phyloP scores from a whole-genome alignment of 2,329 filamentous ascomycete genomes.

The Penicillium sp. region DNA sequence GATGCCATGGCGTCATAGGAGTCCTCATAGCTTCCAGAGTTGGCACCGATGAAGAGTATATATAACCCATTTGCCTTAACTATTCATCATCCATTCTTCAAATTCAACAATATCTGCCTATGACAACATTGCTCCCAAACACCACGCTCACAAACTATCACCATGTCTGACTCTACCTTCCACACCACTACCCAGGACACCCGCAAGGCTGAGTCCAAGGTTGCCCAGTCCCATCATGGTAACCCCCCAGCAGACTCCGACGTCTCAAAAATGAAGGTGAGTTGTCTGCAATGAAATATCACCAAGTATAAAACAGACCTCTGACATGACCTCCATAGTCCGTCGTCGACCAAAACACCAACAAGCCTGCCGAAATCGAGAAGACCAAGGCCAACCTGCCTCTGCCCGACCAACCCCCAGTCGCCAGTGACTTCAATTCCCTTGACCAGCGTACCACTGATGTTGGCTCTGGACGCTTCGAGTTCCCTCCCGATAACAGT shows the following conservation, averaged over 20 bases:
- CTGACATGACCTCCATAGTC: constrained; percentile 21
- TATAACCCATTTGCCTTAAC: neutral
- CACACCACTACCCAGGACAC: constrained; percentile 44
- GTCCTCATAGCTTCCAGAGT: constrained; percentile 8
- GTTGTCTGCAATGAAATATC: neutral
- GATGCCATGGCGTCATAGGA: constrained; percentile 15
- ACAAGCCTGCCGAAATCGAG: constrained; percentile 59
- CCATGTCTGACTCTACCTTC: constrained; percentile 37
- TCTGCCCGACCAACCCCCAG: constrained; percentile 68
- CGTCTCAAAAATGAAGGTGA: constrained; percentile 31
- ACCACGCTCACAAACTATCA: constrained; percentile 1
- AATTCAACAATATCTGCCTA: neutral
- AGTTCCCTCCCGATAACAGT: constrained; percentile 42
- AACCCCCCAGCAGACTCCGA: constrained; percentile 39
- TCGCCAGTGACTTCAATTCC: constrained; percentile 65
- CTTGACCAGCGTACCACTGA: constrained; percentile 60
- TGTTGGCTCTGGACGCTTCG: constrained; percentile 54
- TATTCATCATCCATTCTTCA: neutral
- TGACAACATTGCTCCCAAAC: neutral
- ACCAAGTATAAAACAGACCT: neutral
- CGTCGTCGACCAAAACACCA: constrained; percentile 33
- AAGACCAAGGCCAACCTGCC: constrained; percentile 64
- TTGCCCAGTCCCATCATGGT: constrained; percentile 35
- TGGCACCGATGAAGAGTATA: neutral
- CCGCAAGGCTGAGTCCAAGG: constrained; percentile 41